Conservation (phyloP, 2,329 filamentous ascomycete genomes). For the Septoria petroselini region DNA sequence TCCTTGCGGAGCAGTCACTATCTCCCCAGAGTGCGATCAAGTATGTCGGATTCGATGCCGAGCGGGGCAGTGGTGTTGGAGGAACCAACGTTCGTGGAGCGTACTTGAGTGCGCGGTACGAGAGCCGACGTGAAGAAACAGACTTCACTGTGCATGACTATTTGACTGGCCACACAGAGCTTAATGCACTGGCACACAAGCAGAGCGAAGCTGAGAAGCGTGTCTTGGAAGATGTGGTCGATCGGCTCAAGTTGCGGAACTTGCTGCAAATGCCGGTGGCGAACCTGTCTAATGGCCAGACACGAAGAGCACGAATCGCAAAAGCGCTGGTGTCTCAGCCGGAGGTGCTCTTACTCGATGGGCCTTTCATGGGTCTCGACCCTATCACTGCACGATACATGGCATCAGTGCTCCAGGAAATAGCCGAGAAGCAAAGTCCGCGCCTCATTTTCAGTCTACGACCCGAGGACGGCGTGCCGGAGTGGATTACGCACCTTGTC, state of each 20-base stretch:
- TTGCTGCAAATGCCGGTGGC: conserved; percentile 79
- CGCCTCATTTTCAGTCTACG: conserved; percentile 73
- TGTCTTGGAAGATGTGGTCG: conserved; percentile 61
- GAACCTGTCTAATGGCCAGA: conserved; percentile 92
- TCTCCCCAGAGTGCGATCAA: conserved; percentile 67
- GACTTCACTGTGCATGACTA: conserved; percentile 84
- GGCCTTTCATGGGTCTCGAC: conserved; percentile 95
- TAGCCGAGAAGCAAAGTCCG: conserved; percentile 66
- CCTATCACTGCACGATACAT: conserved; percentile 72
- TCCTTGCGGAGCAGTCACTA: conserved; percentile 60
- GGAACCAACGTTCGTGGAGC: conserved; percentile 64
- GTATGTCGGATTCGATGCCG: conserved; percentile 86
- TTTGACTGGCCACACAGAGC: conserved; percentile 73
- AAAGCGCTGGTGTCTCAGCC: conserved; percentile 76
- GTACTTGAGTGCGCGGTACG: conserved; percentile 86
- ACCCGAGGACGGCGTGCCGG: conserved; percentile 81
- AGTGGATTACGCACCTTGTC: conserved; percentile 84
- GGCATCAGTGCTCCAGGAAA: conserved; percentile 64
- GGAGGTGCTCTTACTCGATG: conserved; percentile 80
- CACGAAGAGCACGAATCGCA: conserved; percentile 79
- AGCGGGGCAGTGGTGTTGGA: conserved; percentile 55
- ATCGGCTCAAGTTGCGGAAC: conserved; percentile 64
- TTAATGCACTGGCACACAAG: conserved; percentile 66
- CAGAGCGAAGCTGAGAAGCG: conserved; percentile 43
- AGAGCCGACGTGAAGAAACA: conserved; percentile 78